Evolutionary conservation across 208 protist species (phyloP).

Genomic region (Tritrichomonas musculus): DNA sequence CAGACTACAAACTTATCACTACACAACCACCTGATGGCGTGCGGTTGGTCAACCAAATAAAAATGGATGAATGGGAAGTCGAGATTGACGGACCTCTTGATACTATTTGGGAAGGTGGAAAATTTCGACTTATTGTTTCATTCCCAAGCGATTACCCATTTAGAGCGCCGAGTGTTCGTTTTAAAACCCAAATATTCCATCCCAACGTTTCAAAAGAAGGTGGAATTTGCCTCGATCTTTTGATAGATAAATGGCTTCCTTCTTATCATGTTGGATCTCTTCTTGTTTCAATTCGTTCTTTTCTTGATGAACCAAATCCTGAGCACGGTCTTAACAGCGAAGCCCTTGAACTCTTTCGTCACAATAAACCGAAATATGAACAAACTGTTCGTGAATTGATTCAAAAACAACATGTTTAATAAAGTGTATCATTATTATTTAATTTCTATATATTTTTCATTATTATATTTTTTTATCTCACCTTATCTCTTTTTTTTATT

Average conservation of each 20-base stretch:
- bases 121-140: slow-evolving; percentile 53
- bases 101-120: slow-evolving; percentile 55
- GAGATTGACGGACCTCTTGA: slow-evolving; percentile 47
- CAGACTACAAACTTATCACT: slow-evolving; percentile 3
- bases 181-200: slow-evolving; percentile 24
- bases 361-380: neutral
- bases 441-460: too few relatives aligned
- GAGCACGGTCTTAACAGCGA: slow-evolving; percentile 10
- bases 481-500: too few relatives aligned
- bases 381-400: neutral
- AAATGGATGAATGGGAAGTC: neutral
- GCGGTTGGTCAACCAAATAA: neutral
- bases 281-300: slow-evolving; percentile 20
- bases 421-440: too few relatives aligned
- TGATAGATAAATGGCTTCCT: slow-evolving; percentile 15
- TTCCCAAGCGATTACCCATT: slow-evolving; percentile 61
- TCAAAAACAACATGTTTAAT: neutral
- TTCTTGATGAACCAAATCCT: slow-evolving; percentile 33
- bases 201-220: neutral
- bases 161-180: slow-evolving; percentile 50
- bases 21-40: slow-evolving; percentile 30
- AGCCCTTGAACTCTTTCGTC: neutral
- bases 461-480: too few relatives aligned
- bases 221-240: slow-evolving; percentile 11
- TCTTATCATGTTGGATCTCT: slow-evolving; percentile 12